phyloP scores from a whole-genome alignment of 73 alveolate species.

The Effrenium voratum region DNA sequence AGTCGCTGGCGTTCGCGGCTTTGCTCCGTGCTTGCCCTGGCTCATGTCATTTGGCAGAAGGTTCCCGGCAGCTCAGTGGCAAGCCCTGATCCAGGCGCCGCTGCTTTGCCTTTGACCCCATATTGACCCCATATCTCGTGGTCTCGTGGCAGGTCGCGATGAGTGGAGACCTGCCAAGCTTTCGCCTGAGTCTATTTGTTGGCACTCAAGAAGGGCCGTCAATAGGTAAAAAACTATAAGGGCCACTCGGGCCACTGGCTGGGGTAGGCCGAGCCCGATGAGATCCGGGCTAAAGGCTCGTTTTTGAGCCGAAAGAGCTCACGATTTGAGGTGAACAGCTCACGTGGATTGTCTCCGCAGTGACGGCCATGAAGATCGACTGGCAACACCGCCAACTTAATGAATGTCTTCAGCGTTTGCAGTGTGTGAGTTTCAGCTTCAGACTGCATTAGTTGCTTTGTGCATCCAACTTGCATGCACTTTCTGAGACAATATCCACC shows the following conservation, averaged over 20 bases:
- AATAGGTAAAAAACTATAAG: too few relatives aligned
- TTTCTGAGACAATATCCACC: too few relatives aligned
- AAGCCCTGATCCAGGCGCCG: slow-evolving; percentile 62
- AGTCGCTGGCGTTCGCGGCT: slow-evolving; percentile 27
- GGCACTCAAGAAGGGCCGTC: too few relatives aligned
- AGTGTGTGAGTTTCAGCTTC: too few relatives aligned
- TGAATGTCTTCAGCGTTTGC: too few relatives aligned
- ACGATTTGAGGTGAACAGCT: slow-evolving; percentile 48
- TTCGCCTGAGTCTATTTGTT: not conserved
- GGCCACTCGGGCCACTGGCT: too few relatives aligned
- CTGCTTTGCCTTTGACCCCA: not conserved
- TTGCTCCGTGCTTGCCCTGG: not conserved
- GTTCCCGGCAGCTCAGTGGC: slow-evolving; percentile 84
- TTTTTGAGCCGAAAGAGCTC: too few relatives aligned
- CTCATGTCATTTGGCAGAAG: not conserved
- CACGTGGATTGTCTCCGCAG: slow-evolving; percentile 42
- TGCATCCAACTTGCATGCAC: too few relatives aligned
- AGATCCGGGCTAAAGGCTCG: too few relatives aligned
- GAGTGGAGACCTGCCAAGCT: slow-evolving; percentile 55
- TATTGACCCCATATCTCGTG: not conserved
- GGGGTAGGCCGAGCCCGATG: too few relatives aligned
- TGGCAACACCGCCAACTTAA: slow-evolving; percentile 37
- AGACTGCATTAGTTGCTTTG: too few relatives aligned
- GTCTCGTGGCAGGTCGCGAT: slow-evolving; percentile 59
- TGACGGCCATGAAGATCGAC: slow-evolving; percentile 78